Evolutionary conservation across 2,329 filamentous ascomycete genomes (phyloP), one percentile per base, ranked within the genome.

Genomic region (Ceratocystis smalleyi): DNA sequence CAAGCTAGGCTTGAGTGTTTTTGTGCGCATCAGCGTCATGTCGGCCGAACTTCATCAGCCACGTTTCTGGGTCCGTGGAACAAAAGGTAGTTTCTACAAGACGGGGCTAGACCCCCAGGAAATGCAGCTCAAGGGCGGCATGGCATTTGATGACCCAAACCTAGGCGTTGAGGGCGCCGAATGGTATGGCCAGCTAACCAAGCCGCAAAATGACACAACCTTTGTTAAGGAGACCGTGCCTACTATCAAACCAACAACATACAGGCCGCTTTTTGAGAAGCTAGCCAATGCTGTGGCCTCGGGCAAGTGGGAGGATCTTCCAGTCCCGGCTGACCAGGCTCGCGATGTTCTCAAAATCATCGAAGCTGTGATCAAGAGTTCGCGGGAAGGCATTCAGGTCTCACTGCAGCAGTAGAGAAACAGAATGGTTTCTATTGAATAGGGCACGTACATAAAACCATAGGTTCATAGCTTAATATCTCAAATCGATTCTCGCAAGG

Each of bases 41-140:
- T 88, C 83, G 71, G 81, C 82, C 2, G 88, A 91, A 74, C 77
- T 77, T 27, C 77, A 81, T 67, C 88, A 92, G 76, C 77, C 87
- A 66, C 77, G 88, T 47, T 92, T 85, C 77, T 91, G 88, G 88
- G 78, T 91, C 8, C 78, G 88, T 30, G 89, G 89, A 24, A 82
- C 82, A 19, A 84, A 85, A 73, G 89, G 87, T 0, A 87, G 82
- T 70, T 92, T 86, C 74, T 86, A 82, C 76, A 92, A 91, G 78
- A 75, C 76, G 47, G 77, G 80, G 63, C 77, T 92, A 1, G 89
- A 94, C 71, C 76, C 83, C 1, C 88, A 92, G 73, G 89, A 94
- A 75, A 82, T 85, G 64, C 86, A 90, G 72, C 79, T 91, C 63
- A 82, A 82, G 72, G 77, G 75, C 1, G 88, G 88, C 7, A 73